Evolutionary conservation across 192 early-diverging fungal species (phyloP).

Genomic region (Coemansia sp.): DNA sequence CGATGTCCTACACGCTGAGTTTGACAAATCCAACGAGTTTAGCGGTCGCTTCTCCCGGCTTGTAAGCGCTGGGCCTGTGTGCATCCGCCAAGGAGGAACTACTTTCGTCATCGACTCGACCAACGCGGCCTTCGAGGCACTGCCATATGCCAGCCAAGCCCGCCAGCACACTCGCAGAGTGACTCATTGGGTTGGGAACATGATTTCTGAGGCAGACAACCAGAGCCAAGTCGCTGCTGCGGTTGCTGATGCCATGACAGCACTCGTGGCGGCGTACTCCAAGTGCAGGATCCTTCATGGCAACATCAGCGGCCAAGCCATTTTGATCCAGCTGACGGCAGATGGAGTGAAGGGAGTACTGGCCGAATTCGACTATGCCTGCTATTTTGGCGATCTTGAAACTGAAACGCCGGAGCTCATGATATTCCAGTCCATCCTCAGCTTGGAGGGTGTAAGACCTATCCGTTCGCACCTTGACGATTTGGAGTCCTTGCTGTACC

Average conservation of each 20-base stretch:
- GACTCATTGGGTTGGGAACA: background rate
- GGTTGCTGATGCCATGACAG: background rate
- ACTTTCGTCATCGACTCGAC: background rate
- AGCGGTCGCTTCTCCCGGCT: background rate
- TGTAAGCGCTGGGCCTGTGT: background rate
- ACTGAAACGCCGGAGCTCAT: slow-evolving; percentile 4
- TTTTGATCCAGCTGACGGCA: background rate
- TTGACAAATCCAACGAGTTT: background rate
- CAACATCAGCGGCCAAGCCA: background rate
- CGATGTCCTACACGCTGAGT: background rate
- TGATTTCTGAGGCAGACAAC: background rate
- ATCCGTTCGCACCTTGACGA: background rate
- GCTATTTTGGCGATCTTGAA: background rate
- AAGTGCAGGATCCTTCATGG: slow-evolving; percentile 2
- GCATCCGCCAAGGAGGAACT: background rate
- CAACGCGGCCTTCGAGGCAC: background rate
- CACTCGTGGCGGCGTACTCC: background rate
- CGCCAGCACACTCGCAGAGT: background rate
- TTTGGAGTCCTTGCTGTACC: background rate
- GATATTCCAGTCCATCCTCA: slow-evolving; percentile 30
- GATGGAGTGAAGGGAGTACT: background rate
- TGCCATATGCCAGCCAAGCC: background rate
- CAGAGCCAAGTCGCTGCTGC: background rate
- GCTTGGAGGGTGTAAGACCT: slow-evolving; percentile 1
- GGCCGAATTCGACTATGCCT: background rate